Evolutionary conservation across 768 basidiomycete genomes (phyloP).

Genomic region (Leccinum longicurvipes): DNA sequence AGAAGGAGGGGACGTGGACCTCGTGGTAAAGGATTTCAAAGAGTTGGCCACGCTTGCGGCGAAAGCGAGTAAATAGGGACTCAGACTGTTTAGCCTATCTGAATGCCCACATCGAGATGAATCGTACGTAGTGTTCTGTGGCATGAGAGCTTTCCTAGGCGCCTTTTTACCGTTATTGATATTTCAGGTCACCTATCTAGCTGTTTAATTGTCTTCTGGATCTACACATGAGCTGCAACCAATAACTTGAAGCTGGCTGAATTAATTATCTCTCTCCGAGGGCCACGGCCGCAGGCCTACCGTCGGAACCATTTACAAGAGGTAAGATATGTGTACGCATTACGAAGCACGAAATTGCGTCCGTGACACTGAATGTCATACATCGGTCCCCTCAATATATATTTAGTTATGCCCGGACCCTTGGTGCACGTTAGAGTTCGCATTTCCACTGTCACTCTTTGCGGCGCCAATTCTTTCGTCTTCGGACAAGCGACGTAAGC

Average conservation of each 20-base stretch:
- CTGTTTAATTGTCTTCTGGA: too few relatives aligned
- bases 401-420: not conserved
- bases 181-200: too few relatives aligned
- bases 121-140: not conserved
- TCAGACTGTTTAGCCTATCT: not conserved
- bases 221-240: not conserved
- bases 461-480: not conserved
- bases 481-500: too few relatives aligned
- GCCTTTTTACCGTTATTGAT: not conserved
- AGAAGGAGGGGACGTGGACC: constrained; percentile 59
- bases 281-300: too few relatives aligned
- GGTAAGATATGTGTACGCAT: too few relatives aligned
- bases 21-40: constrained; percentile 48
- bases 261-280: too few relatives aligned
- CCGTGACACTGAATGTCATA: not conserved
- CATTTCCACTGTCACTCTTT: too few relatives aligned
- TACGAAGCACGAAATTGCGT: not conserved
- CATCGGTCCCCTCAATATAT: not conserved
- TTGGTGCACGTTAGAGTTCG: not conserved
- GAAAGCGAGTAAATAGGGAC: constrained; percentile 11
- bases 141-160: not conserved
- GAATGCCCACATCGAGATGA: not conserved
- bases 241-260: too few relatives aligned
- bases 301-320: too few relatives aligned
- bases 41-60: constrained; percentile 40